Evolutionary conservation across 2,329 filamentous ascomycete genomes (phyloP).

Genomic region (Eurotiales sp.): DNA sequence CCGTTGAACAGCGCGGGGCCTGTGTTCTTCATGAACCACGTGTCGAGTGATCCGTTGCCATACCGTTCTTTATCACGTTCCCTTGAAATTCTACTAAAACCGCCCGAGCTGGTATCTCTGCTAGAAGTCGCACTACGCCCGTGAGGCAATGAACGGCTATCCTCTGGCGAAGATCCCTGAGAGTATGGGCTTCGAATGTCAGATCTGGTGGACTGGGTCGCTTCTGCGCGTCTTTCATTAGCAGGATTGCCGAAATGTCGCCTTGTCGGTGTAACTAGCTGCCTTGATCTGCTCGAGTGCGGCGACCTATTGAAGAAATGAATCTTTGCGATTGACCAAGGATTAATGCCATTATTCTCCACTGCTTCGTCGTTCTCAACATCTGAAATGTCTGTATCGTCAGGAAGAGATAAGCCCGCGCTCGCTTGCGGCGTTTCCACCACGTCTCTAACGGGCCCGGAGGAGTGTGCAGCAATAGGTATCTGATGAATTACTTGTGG

Average conservation of each 20-base stretch:
- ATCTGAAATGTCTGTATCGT: background rate
- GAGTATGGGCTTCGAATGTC: slow-evolving; percentile 14
- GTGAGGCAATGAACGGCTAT: slow-evolving; percentile 7
- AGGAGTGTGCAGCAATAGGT: background rate
- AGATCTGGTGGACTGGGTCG: slow-evolving; percentile 2
- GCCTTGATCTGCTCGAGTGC: slow-evolving; percentile 10
- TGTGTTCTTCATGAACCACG: slow-evolving; percentile 24
- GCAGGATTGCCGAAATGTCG: background rate
- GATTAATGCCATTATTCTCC: slow-evolving; percentile 25
- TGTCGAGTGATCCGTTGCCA: slow-evolving; percentile 28
- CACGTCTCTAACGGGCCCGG: background rate
- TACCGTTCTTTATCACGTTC: slow-evolving; percentile 22
- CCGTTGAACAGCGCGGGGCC: background rate
- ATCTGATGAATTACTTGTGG: background rate
- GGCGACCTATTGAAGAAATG: slow-evolving; percentile 20
- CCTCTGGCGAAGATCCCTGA: slow-evolving; percentile 12
- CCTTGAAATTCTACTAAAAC: slow-evolving; percentile 14
- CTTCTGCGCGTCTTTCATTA: background rate
- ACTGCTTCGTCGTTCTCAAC: background rate
- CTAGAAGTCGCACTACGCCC: slow-evolving; percentile 13
- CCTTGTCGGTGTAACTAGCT: slow-evolving; percentile 19
- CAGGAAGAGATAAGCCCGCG: too few relatives aligned
- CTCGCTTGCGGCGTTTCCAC: background rate
- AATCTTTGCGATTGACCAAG: slow-evolving; percentile 35
- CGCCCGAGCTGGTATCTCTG: slow-evolving; percentile 1